Base-by-base conservation (phyloP, 108 stramenopile species). In the Aurantiochytrium sp. region DNA sequence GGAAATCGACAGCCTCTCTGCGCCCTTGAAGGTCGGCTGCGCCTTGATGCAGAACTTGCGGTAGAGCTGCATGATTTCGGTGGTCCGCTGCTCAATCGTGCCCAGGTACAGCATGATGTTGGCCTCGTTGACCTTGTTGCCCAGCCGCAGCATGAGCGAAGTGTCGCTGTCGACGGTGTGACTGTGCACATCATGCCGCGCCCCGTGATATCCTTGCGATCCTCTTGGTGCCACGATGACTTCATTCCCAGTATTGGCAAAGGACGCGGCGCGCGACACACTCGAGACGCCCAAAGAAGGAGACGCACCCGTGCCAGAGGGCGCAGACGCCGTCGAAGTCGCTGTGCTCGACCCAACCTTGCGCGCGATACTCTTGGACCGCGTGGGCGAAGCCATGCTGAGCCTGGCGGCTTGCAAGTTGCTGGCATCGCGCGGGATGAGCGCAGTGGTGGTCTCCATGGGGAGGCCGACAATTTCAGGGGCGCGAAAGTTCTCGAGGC, bases 61-160 rank as follows among this genome's bases (percentile, higher is more conserved):
- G 24, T 87, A 53, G 12, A 55, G 68, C 85, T 90, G 92, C 36
- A 90, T 55, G 37, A 96, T 92, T 34, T 89, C 91, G 55, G 93
- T 93, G 10, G 94, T 90, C 54, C 91, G 93, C 52, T 95, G 91
- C 86, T 96, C 96, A 2, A 95, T 86, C 55, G 92, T 88, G 15
- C 95, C 96, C 54, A 96, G 92, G 85, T 93, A 95, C 31, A 89
- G 89, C 53, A 95, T 89, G 73, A 96, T 94, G 86, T 95, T 95
- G 55, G 91, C 90, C 52, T 95, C 95, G 31, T 94, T 94, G 30
- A 95, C 89, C 22, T 89, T 55, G 45, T 87, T 89, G 55, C 90
- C 91, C 6, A 81, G 73, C 50, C 73, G 42, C 39, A 81, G 19
- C 12, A 48, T 48, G 30, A 81, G 73, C 17, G 73, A 6, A 27